Conservation (phyloP, 176 grass and related monocot species). For the Secale cereale region DNA sequence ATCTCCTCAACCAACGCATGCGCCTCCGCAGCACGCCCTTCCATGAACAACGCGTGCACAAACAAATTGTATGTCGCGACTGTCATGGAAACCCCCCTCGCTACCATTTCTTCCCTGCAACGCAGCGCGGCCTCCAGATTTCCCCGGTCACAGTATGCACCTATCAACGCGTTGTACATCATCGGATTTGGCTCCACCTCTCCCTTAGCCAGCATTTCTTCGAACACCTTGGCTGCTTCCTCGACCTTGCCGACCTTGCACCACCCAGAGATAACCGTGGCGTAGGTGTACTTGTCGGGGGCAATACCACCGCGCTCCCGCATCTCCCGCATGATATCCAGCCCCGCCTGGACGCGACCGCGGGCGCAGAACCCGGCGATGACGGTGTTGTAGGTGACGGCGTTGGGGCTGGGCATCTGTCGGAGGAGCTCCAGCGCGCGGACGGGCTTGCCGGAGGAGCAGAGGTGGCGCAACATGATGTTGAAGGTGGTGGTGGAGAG, state of each 20-base stretch:
- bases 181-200: conserved; percentile 24
- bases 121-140: conserved; percentile 22
- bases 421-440: conserved; percentile 41
- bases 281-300: conserved; percentile 44
- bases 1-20: conserved; percentile 52
- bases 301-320: conserved; percentile 18
- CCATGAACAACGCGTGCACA: conserved; percentile 48
- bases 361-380: conserved; percentile 40
- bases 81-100: conserved; percentile 25
- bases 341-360: conserved; percentile 25
- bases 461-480: conserved; percentile 64
- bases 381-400: conserved; percentile 53
- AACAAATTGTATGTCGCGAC: conserved; percentile 38
- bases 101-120: conserved; percentile 39
- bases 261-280: conserved; percentile 32
- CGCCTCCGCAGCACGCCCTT: conserved; percentile 16
- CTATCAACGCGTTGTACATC: conserved; percentile 46
- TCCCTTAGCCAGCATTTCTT: conserved; percentile 35
- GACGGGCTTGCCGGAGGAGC: conserved; percentile 34
- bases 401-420: conserved; percentile 41
- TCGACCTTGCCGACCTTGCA: conserved; percentile 37
- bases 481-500: conserved; percentile 39
- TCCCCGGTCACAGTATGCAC: conserved; percentile 27
- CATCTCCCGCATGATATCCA: conserved; percentile 40
- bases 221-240: conserved; percentile 48